Evolutionary conservation across 306 rosid genomes (phyloP).

Genomic region (Morella rubra): DNA sequence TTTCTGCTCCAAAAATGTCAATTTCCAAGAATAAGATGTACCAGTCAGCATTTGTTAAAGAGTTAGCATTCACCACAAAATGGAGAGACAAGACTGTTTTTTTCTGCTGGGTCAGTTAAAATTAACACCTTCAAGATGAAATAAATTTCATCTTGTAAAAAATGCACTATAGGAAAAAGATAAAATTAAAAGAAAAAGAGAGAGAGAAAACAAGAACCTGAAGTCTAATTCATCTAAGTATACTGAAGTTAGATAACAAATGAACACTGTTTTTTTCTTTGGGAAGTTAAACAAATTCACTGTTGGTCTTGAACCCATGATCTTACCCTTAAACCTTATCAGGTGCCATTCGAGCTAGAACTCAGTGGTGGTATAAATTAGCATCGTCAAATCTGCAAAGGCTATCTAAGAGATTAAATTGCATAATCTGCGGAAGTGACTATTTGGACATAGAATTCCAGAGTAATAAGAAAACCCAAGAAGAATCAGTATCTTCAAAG

Average conservation of each 20-base stretch:
- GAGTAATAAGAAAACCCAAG: neutral
- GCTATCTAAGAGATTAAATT: neutral
- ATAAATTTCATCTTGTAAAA: slow-evolving; percentile 44
- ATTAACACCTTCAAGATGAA: slow-evolving; percentile 48
- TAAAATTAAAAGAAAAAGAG: neutral
- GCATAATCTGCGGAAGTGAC: neutral
- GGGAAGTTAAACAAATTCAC: neutral
- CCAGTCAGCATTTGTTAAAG: slow-evolving; percentile 98
- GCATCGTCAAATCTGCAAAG: neutral
- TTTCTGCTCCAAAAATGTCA: slow-evolving; percentile 99
- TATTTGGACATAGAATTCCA: neutral
- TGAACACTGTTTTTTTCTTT: neutral
- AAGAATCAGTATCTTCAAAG: neutral
- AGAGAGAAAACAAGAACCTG: slow-evolving; percentile 22
- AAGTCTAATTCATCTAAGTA: slow-evolving; percentile 31
- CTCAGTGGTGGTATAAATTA: neutral
- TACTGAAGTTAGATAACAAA: slow-evolving; percentile 22
- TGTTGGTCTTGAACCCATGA: neutral
- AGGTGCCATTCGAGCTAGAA: neutral
- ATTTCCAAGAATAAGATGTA: slow-evolving; percentile 97
- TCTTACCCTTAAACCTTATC: neutral
- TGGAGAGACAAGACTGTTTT: slow-evolving; percentile 70
- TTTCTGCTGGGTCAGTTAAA: slow-evolving; percentile 78
- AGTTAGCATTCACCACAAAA: slow-evolving; percentile 95
- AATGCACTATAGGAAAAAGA: slow-evolving; percentile 28